Evolutionary conservation across 176 grass and related monocot species (phyloP).

Genomic region (Carex cristatella): DNA sequence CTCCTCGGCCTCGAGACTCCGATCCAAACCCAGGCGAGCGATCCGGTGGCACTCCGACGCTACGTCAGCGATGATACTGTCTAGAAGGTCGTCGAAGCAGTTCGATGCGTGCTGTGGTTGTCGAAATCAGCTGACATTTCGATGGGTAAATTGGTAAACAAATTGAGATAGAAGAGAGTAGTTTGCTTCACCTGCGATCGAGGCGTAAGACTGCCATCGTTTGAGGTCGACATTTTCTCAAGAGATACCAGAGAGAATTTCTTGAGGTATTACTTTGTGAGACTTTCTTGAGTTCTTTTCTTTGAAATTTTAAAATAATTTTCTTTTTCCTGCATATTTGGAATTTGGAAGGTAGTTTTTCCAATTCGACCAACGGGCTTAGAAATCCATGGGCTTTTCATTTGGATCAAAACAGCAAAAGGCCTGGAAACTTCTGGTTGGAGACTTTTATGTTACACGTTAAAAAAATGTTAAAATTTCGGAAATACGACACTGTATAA

Average conservation of each 20-base stretch:
- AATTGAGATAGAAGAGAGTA: not conserved
- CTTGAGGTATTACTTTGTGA: not conserved
- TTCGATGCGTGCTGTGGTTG: constrained; percentile 41
- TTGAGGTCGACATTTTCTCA: constrained; percentile 39
- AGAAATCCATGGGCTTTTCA: not conserved
- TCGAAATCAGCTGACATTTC: not conserved
- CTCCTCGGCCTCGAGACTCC: constrained; percentile 79
- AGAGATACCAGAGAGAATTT: not conserved
- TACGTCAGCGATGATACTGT: constrained; percentile 71
- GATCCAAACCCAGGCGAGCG: constrained; percentile 82
- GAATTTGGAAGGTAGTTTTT: not conserved
- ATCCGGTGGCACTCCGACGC: constrained; percentile 96
- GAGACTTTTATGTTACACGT: not conserved
- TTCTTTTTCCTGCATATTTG: not conserved
- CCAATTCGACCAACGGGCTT: not conserved
- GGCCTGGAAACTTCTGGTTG: not conserved
- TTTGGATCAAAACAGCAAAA: not conserved
- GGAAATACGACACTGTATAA: too few relatives aligned
- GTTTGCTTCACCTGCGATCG: constrained; percentile 46
- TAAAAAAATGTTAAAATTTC: too few relatives aligned
- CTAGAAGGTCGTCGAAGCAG: constrained; percentile 86
- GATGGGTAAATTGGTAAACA: not conserved
- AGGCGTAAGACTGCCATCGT: constrained; percentile 48
- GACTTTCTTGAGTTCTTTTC: not conserved
- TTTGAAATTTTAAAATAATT: not conserved